phyloP scores from a whole-genome alignment of 352 stramenopile genomes.

The Phytopythium oedochilum region DNA sequence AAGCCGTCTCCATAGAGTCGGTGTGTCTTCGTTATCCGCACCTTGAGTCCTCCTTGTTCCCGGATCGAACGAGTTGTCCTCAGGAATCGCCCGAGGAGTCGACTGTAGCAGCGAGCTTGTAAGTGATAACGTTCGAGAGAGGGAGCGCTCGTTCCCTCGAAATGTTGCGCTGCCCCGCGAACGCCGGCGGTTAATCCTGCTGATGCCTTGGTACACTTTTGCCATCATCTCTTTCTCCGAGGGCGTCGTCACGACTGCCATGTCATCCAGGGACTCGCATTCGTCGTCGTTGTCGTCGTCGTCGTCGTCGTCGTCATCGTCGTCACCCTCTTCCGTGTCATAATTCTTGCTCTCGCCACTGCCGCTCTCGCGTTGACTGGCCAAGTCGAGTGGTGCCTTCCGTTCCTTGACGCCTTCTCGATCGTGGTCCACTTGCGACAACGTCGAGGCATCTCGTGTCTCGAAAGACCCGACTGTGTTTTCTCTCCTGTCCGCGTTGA shows the following conservation, averaged over 20 bases:
- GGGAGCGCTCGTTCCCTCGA: constrained; percentile 20
- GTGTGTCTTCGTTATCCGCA: constrained; percentile 16
- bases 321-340: constrained; percentile 7
- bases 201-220: constrained; percentile 64
- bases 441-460: not conserved
- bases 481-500: not conserved
- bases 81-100: constrained; percentile 9
- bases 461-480: not conserved
- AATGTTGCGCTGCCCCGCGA: constrained; percentile 31
- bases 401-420: not conserved
- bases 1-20: constrained; percentile 39
- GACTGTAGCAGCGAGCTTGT: constrained; percentile 53
- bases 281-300: constrained; percentile 15
- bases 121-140: constrained; percentile 50
- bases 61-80: constrained; percentile 5
- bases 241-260: constrained; percentile 65
- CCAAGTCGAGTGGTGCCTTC: not conserved
- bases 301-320: constrained; percentile 16
- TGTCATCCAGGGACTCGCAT: constrained; percentile 18
- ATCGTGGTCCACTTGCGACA: not conserved
- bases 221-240: constrained; percentile 67
- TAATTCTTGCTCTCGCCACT: not conserved
- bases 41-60: not conserved
- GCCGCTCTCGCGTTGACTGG: not conserved
- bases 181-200: constrained; percentile 67